Evolutionary conservation across 208 protist species (phyloP).

Genomic region (Trichomonas vaginalis): DNA sequence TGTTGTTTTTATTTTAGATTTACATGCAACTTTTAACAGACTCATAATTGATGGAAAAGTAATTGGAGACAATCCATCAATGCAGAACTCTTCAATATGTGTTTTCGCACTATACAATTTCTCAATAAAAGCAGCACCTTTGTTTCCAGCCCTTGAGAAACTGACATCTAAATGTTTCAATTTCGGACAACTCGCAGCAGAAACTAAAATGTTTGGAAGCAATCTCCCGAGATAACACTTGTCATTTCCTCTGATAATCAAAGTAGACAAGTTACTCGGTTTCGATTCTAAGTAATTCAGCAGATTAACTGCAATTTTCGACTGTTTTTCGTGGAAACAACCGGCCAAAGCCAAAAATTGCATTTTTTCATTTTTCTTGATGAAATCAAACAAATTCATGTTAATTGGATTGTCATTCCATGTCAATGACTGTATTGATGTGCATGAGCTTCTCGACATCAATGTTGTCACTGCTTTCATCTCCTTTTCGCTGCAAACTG

Average conservation of each 20-base stretch:
- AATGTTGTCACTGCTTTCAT: neutral
- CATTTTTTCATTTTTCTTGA: neutral
- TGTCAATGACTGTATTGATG: neutral
- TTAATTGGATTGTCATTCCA: neutral
- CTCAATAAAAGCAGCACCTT: neutral
- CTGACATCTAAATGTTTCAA: neutral
- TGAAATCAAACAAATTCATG: neutral
- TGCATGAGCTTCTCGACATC: neutral
- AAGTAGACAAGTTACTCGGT: neutral
- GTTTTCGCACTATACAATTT: neutral
- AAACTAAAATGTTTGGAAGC: neutral
- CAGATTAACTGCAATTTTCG: neutral
- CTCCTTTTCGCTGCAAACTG: neutral
- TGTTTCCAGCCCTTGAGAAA: neutral
- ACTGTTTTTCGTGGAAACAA: neutral
- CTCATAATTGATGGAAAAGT: neutral
- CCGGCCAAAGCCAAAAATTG: neutral
- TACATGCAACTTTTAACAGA: neutral
- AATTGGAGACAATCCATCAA: neutral
- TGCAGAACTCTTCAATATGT: neutral
- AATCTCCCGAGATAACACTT: neutral
- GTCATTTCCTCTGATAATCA: neutral
- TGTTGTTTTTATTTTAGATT: neutral
- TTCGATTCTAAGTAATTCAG: neutral
- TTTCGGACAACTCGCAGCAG: neutral